These are phyloP conservation scores for Hippophae gyantsensis DNA, from an alignment of 306 rosid species.

Conservation along the genomic window DNA sequence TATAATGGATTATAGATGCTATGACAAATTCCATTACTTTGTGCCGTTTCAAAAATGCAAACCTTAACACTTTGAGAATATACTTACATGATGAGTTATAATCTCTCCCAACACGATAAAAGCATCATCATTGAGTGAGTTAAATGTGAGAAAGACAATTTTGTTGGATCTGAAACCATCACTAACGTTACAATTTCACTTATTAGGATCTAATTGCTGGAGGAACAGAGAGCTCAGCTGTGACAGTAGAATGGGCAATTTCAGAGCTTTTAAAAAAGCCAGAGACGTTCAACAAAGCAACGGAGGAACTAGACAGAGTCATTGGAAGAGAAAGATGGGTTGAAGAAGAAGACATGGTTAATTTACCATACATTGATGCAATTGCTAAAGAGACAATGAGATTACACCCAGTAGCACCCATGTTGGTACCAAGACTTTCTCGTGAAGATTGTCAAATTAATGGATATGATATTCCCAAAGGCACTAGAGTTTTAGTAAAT, in stretches of 20 bases:
- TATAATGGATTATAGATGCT: too few relatives aligned
- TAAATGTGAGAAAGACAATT: too few relatives aligned
- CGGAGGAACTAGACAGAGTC: conserved; percentile 58
- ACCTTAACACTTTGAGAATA: too few relatives aligned
- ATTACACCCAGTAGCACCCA: conserved; percentile 76
- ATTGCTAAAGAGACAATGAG: conserved; percentile 68
- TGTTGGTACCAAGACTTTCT: conserved; percentile 53
- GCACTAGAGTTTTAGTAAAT: conserved; percentile 40
- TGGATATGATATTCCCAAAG: conserved; percentile 67
- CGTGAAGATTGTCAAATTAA: conserved; percentile 34
- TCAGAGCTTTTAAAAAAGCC: conserved; percentile 53
- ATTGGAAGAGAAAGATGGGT: conserved; percentile 77
- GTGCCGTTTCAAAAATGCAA: too few relatives aligned
- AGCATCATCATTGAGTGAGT: too few relatives aligned
- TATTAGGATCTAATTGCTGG: conserved; percentile 63
- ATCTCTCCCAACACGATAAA: too few relatives aligned
- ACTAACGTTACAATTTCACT: background rate
- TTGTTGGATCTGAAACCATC: background rate
- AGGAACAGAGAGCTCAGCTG: conserved; percentile 73
- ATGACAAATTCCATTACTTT: too few relatives aligned
- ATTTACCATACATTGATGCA: conserved; percentile 44
- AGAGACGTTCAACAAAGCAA: conserved; percentile 39
- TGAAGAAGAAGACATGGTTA: conserved; percentile 57
- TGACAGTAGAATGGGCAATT: conserved; percentile 72
- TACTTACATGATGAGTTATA: too few relatives aligned